Percentiles rank a stretch among this genome's conserved stretches.
Conservation (phyloP, 495 filamentous ascomycete species). For the Tuber microsphaerosporum region DNA sequence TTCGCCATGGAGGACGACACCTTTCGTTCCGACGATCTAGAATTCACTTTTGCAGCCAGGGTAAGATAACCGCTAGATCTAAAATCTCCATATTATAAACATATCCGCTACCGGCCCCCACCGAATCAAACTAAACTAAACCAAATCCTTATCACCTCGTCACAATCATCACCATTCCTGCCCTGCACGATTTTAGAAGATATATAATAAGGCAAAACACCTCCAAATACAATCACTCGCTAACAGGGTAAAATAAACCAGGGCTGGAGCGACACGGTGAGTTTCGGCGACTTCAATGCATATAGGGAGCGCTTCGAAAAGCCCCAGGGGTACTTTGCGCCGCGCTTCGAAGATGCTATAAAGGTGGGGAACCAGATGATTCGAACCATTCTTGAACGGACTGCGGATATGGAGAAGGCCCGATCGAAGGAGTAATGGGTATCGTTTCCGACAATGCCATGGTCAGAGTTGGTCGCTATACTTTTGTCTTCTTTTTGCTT, state of each 20-base stretch:
- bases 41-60: conserved; percentile 92
- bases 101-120: neutral
- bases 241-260: conserved; percentile 31
- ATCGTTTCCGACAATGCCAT: neutral
- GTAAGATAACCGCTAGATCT: conserved; percentile 8
- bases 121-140: conserved; percentile 41
- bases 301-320: conserved; percentile 83
- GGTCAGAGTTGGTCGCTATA: neutral
- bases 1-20: conserved; percentile 81
- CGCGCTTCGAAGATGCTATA: conserved; percentile 74
- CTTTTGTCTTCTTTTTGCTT: neutral
- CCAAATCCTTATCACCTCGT: neutral
- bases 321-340: conserved; percentile 84
- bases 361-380: conserved; percentile 94
- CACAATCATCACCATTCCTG: neutral
- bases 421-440: neutral
- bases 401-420: conserved; percentile 43
- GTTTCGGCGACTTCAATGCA: conserved; percentile 79
- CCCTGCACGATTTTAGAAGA: neutral
- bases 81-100: neutral
- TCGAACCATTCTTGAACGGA: conserved; percentile 84
- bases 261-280: conserved; percentile 92
- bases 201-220: neutral
- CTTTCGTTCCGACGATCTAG: conserved; percentile 84
- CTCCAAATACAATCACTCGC: neutral